These are phyloP conservation scores for Floccularia luteovirens DNA, from an alignment of 768 basidiomycete species.

Conservation along the genomic window DNA sequence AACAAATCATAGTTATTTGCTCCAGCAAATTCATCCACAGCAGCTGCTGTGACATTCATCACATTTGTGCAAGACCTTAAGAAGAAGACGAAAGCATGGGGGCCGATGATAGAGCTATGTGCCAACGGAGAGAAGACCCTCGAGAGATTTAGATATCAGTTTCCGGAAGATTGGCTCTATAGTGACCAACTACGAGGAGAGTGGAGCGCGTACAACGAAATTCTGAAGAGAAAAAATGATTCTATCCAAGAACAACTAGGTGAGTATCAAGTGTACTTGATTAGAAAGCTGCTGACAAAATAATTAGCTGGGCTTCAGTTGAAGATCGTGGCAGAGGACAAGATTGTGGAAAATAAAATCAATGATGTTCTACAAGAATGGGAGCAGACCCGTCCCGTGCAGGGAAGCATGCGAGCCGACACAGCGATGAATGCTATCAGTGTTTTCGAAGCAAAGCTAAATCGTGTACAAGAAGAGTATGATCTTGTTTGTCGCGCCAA, in stretches of 20 bases:
- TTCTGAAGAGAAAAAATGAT: constrained; percentile 95
- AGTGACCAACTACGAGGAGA: constrained; percentile 96
- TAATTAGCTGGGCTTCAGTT: constrained; percentile 85
- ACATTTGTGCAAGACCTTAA: constrained; percentile 99
- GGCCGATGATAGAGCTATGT: constrained; percentile 92
- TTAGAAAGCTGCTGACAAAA: not conserved
- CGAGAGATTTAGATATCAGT: constrained; percentile 95
- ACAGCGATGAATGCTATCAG: constrained; percentile 95
- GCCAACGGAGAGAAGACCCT: constrained; percentile 94
- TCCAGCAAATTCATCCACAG: constrained; percentile 86
- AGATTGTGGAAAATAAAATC: constrained; percentile 95
- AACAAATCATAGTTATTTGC: constrained; percentile 44
- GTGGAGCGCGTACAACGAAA: constrained; percentile 98
- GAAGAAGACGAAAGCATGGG: constrained; percentile 95
- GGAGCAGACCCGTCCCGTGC: constrained; percentile 94
- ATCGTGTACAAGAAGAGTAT: constrained; percentile 87
- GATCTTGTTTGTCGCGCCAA: constrained; percentile 94
- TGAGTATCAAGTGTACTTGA: constrained; percentile 25
- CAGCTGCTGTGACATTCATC: constrained; percentile 97
- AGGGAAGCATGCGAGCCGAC: constrained; percentile 94
- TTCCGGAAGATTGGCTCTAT: constrained; percentile 96
- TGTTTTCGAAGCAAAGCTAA: constrained; percentile 89
- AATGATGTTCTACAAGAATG: constrained; percentile 86
- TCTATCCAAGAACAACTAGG: constrained; percentile 98
- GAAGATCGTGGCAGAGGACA: constrained; percentile 99